Evolutionary conservation across 768 basidiomycete genomes (phyloP).

Genomic region (Auriscalpium orientale): DNA sequence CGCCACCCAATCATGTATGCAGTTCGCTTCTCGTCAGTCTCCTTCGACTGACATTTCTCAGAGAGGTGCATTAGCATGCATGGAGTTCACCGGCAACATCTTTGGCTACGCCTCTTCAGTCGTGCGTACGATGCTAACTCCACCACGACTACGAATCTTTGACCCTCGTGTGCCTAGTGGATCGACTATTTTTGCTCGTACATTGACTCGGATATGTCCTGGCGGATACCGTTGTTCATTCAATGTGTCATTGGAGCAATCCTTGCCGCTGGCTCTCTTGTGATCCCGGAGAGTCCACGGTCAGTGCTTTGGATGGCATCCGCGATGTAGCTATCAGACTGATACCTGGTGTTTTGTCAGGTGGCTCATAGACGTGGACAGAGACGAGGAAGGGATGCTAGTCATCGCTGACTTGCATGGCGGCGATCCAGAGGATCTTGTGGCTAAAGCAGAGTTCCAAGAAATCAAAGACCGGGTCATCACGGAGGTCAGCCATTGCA

Average conservation of each 20-base stretch:
- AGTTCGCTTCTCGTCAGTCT: neutral
- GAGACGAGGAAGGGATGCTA: constrained; percentile 74
- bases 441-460: constrained; percentile 76
- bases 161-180: constrained; percentile 46
- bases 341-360: constrained; percentile 27
- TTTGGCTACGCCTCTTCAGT: constrained; percentile 87
- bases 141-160: neutral
- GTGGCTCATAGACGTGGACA: constrained; percentile 85
- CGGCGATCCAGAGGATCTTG: constrained; percentile 56
- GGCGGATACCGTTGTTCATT: constrained; percentile 83
- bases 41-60: constrained; percentile 23
- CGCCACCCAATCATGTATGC: constrained; percentile 77
- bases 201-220: constrained; percentile 78
- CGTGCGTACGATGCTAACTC: constrained; percentile 38
- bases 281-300: constrained; percentile 90
- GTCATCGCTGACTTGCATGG: constrained; percentile 89
- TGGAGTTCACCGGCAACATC: constrained; percentile 93
- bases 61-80: constrained; percentile 88
- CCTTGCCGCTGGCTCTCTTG: constrained; percentile 68
- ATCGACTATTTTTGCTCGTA: constrained; percentile 91
- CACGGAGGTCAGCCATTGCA: constrained; percentile 44
- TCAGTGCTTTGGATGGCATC: constrained; percentile 22
- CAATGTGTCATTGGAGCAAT: constrained; percentile 84
- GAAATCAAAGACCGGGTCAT: constrained; percentile 81
- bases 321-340: neutral